phyloP scores from a whole-genome alignment of 1,284 basidiomycete genomes.

The Xanthoconium separans region DNA sequence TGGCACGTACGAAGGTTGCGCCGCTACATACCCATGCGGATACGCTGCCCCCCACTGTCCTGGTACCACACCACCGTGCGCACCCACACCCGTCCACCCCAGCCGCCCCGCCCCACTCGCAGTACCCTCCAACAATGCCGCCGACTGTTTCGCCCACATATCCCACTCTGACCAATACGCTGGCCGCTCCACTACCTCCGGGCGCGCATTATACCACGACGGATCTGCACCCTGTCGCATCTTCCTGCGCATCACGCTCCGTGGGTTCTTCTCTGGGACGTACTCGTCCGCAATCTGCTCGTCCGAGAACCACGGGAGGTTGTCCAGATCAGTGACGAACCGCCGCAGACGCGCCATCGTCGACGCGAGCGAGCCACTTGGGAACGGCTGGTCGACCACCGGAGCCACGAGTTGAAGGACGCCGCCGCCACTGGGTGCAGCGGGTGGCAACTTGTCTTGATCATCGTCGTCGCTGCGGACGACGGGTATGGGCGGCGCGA shows the following conservation, averaged over 20 bases:
- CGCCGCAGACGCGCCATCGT: conserved; percentile 19
- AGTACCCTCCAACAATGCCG: conserved; percentile 10
- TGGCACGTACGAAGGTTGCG: conserved; percentile 10
- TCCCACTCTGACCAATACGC: conserved; percentile 25
- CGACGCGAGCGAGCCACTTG: conserved; percentile 13
- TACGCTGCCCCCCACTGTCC: conserved; percentile 10
- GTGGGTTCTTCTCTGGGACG: conserved; percentile 17
- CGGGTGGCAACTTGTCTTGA: background rate
- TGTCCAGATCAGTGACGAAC: conserved; percentile 17
- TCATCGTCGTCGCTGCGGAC: background rate
- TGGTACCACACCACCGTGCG: background rate
- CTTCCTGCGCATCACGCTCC: conserved; percentile 16
- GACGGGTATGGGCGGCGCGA: background rate
- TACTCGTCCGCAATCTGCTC: conserved; percentile 23
- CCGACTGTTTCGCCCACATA: conserved; percentile 25
- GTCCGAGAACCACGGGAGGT: conserved; percentile 25
- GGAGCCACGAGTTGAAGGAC: background rate
- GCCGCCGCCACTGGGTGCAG: background rate
- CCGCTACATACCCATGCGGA: conserved; percentile 20
- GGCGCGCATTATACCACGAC: conserved; percentile 26
- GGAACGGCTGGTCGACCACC: background rate
- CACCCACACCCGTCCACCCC: background rate
- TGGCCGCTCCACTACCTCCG: conserved; percentile 4
- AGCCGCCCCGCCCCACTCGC: background rate
- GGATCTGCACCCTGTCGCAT: conserved; percentile 17